These are phyloP conservation scores for Coniochaeta ligniaria DNA, from an alignment of 2,329 filamentous ascomycete species.

Conservation along the genomic window DNA sequence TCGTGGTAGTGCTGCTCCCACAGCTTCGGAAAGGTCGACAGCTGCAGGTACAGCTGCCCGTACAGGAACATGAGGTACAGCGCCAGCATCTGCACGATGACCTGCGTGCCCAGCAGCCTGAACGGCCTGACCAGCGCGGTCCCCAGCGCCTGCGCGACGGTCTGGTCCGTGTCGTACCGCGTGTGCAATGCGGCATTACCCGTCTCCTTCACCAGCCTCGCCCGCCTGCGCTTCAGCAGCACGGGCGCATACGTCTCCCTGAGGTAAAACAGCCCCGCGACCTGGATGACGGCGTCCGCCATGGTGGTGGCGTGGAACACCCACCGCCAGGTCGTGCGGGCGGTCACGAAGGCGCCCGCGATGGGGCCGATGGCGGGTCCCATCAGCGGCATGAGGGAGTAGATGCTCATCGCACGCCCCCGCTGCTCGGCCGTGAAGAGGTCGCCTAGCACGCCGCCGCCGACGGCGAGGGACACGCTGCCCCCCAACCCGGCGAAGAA, in stretches of 20 bases:
- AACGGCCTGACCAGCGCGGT: conserved; percentile 39
- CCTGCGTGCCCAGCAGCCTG: conserved; percentile 42
- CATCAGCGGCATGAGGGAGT: conserved; percentile 55
- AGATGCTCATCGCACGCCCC: conserved; percentile 55
- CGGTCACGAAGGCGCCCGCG: conserved; percentile 57
- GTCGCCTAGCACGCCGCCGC: conserved; percentile 36
- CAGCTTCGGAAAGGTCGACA: conserved; percentile 40
- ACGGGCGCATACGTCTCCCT: conserved; percentile 61
- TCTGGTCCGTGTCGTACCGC: conserved; percentile 41
- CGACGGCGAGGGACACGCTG: conserved; percentile 41
- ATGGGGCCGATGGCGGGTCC: conserved; percentile 61
- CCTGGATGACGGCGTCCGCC: conserved; percentile 51
- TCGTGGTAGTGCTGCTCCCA: conserved; percentile 31
- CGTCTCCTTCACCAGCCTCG: conserved; percentile 47
- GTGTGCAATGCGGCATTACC: conserved; percentile 41
- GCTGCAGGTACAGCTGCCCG: conserved; percentile 45
- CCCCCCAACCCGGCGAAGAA: conserved; percentile 53
- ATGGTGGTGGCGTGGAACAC: conserved; percentile 64
- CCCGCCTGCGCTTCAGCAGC: conserved; percentile 47
- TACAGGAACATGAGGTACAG: conserved; percentile 41
- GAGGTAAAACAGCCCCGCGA: conserved; percentile 50
- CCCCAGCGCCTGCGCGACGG: conserved; percentile 23
- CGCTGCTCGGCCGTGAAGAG: conserved; percentile 54
- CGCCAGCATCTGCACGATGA: conserved; percentile 43
- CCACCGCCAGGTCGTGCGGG: conserved; percentile 65